These are phyloP conservation scores for Ophiocordyceps sinensis DNA, from an alignment of 2,329 filamentous ascomycete genomes.

Conservation along the genomic window DNA sequence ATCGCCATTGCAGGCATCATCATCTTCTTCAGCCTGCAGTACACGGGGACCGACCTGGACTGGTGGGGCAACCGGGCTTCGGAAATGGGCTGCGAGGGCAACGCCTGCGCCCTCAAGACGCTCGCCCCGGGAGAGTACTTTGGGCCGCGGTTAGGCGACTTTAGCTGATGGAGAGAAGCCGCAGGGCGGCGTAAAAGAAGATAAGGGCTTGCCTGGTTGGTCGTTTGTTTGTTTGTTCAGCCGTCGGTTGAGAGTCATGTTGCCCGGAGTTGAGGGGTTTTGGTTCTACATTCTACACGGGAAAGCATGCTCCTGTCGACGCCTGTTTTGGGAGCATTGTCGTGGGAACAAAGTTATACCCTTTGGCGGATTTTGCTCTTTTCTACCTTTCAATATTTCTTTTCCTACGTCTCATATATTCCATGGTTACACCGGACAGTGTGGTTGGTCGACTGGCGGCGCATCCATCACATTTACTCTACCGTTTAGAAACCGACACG, in stretches of 20 bases:
- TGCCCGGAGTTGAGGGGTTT: background rate
- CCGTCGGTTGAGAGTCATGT: background rate
- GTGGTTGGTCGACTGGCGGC: too few species aligned
- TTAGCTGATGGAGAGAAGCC: constrained; percentile 10
- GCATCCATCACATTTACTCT: too few species aligned
- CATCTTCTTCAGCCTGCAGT: constrained; percentile 38
- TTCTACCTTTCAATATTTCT: background rate
- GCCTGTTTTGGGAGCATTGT: background rate
- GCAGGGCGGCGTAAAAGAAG: background rate
- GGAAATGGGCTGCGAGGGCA: constrained; percentile 26
- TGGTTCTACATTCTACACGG: background rate
- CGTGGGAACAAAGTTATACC: constrained; percentile 1
- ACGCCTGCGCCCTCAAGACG: constrained; percentile 21
- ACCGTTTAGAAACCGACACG: too few species aligned
- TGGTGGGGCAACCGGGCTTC: constrained; percentile 36
- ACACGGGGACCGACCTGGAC: constrained; percentile 23
- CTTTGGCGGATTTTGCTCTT: background rate
- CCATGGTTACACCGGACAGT: too few species aligned
- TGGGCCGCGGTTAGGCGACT: constrained; percentile 24
- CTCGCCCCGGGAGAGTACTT: constrained; percentile 22
- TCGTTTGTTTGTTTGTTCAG: background rate
- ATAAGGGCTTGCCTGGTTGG: background rate
- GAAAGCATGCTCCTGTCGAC: background rate
- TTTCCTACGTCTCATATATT: too few species aligned
- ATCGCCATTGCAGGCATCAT: constrained; percentile 36